Percentiles rank a stretch among this genome's conserved stretches.
phyloP scores from a whole-genome alignment of 129 eudicot species.

The Artemisia argyi region DNA sequence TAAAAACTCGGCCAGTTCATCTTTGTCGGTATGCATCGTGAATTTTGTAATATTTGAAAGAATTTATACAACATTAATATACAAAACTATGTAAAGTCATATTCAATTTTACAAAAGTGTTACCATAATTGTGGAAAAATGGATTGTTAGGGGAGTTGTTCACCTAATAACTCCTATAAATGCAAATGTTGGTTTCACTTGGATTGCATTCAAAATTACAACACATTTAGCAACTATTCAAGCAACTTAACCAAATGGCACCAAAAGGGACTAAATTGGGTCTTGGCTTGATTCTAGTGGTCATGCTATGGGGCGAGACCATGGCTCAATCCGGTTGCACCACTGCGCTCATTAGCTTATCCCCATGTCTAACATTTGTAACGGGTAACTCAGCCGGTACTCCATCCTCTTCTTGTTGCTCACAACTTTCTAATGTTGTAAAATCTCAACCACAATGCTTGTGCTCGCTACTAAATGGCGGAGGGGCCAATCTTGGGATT shows the following conservation, averaged over 20 bases:
- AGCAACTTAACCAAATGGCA: conserved; percentile 36
- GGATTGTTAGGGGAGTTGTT: conserved; percentile 30
- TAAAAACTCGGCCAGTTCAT: too few species aligned
- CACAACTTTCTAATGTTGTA: conserved; percentile 46
- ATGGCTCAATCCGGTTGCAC: conserved; percentile 72
- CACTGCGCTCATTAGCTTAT: conserved; percentile 50
- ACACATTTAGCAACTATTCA: not conserved
- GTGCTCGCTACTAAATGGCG: conserved; percentile 45
- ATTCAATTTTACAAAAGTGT: not conserved
- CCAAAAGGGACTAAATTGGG: conserved; percentile 24
- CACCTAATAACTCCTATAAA: conserved; percentile 27
- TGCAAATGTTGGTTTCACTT: conserved; percentile 11
- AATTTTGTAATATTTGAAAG: too few species aligned
- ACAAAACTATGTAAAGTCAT: too few species aligned
- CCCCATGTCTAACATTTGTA: conserved; percentile 54
- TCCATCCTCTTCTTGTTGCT: conserved; percentile 77
- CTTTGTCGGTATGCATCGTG: too few species aligned
- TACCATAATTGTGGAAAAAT: not conserved
- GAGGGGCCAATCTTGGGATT: conserved; percentile 45
- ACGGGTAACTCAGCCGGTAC: conserved; percentile 47
- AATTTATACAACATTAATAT: too few species aligned
- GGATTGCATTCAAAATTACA: not conserved
- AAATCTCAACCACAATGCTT: conserved; percentile 60
- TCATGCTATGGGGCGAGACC: conserved; percentile 36
- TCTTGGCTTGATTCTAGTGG: conserved; percentile 29